Evolutionary conservation across 202 grass and related monocot genomes (phyloP).

Genomic region (Elaeis oleifera): DNA sequence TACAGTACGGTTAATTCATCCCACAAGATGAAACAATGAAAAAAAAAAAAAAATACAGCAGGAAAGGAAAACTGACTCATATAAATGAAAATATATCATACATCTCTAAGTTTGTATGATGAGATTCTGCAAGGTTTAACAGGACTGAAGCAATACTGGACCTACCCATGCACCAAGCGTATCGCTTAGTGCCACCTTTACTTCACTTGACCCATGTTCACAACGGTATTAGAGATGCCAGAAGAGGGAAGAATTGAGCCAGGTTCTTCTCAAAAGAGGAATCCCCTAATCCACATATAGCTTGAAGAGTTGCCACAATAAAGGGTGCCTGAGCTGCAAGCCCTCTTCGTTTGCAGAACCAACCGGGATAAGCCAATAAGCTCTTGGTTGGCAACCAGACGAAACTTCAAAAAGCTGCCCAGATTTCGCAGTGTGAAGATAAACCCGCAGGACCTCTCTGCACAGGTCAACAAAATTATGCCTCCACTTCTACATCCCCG

Average conservation of each 20-base stretch:
- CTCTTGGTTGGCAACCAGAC: slow-evolving; percentile 28
- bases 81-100: no score
- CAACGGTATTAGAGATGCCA: slow-evolving; percentile 75
- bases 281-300: slow-evolving; percentile 59
- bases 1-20: no score
- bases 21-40: no score
- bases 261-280: slow-evolving; percentile 71
- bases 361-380: slow-evolving; percentile 66
- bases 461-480: slow-evolving; percentile 66
- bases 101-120: no score
- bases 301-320: slow-evolving; percentile 78
- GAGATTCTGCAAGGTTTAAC: slow-evolving; percentile 26
- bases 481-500: slow-evolving; percentile 45
- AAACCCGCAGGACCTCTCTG: slow-evolving; percentile 80
- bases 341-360: slow-evolving; percentile 83
- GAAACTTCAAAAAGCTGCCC: slow-evolving; percentile 34
- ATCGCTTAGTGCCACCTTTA: slow-evolving; percentile 75
- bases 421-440: slow-evolving; percentile 64
- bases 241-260: slow-evolving; percentile 66
- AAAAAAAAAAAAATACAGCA: no score
- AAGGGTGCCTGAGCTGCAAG: slow-evolving; percentile 80
- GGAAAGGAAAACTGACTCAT: no score
- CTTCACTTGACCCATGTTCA: slow-evolving; percentile 85
- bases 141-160: slow-evolving; percentile 70
- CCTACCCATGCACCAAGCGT: slow-evolving; percentile 83